Percentiles rank a stretch among this genome's conserved stretches.
Evolutionary conservation across 2,329 filamentous ascomycete species (phyloP).

Genomic region (Seiridium cupressi): DNA sequence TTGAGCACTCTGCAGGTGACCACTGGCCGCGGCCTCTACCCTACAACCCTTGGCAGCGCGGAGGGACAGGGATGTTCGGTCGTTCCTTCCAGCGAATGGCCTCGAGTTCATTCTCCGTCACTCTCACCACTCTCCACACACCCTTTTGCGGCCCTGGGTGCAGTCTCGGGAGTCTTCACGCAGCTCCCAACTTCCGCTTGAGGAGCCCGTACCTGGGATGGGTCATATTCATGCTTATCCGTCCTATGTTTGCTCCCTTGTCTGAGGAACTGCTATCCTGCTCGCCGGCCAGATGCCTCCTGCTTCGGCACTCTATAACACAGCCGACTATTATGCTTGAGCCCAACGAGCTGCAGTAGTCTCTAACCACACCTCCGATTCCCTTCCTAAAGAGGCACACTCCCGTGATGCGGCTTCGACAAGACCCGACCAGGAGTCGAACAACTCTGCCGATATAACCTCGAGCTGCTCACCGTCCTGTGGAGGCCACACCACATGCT

Average conservation of each 20-base stretch:
- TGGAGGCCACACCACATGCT: not conserved
- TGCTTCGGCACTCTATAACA: conserved; percentile 11
- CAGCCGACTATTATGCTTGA: conserved; percentile 14
- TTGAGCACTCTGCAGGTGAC: not conserved
- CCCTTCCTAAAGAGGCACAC: conserved; percentile 11
- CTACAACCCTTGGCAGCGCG: conserved; percentile 8
- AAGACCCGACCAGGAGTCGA: not conserved
- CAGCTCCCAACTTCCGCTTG: conserved; percentile 9
- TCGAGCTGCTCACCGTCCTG: not conserved
- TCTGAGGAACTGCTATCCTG: conserved; percentile 1
- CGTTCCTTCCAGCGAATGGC: conserved; percentile 20
- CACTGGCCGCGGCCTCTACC: conserved; percentile 6
- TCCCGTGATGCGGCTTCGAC: conserved; percentile 9
- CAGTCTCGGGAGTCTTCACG: conserved; percentile 4
- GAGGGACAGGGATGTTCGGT: conserved; percentile 7
- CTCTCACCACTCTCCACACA: conserved; percentile 14
- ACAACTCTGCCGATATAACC: not conserved
- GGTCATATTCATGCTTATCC: conserved; percentile 2
- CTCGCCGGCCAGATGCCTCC: conserved; percentile 14
- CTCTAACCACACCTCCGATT: conserved; percentile 16
- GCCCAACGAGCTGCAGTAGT: conserved; percentile 16
- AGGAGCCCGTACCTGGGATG: conserved; percentile 5
- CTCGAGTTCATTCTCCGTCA: conserved; percentile 13
- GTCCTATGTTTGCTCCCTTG: conserved; percentile 4
- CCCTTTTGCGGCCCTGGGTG: conserved; percentile 5